Base-by-base conservation (phyloP, 257 asterid species). In the Nicotiana otophora region DNA sequence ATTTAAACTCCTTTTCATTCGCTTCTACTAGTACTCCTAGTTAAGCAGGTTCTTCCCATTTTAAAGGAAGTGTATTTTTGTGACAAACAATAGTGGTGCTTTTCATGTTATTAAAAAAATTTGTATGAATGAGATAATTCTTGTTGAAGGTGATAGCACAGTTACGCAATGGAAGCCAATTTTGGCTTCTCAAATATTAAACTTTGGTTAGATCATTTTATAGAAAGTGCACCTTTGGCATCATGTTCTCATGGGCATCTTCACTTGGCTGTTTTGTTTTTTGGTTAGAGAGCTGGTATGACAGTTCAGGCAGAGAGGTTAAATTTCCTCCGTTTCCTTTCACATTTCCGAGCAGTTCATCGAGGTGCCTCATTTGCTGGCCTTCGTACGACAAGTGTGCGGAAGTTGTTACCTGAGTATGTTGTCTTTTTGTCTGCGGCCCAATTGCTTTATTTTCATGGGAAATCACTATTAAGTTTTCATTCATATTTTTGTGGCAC, bases 331-430 rank as follows among this genome's bases (percentile, higher is more conserved):
- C 98, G 99, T 80, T 96, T 94, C 84, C 54, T 96, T 83, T 88
- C 99, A 86, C 98, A 96, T 88, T 96, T 96, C 83, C 96, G 97
- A 85, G 97, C 99, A 84, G 97, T 96, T 80, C 99, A 94, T 85
- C 93, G 99, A 85, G 99, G 99, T 81, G 86, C 98, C 86, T 86
- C 98, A 5, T 94, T 96, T 92, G 98, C 99, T 26, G 98, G 98
- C 19, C 99, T 96, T 83, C 98, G 98, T 76, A 96, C 98, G 20
- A 96, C 99, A 61, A 94, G 98, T 79, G 99, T 96, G 51, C 95
- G 99, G 80, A 96, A 96, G 86, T 89, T 96, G 92, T 91, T 96
- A 80, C 99, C 99, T 2, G 99, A 96, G 99, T 96, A 93, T 82
- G 99, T 85, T 70, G 51, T 88, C 30, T 23, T 86, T 79, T 53